Evolutionary conservation across 1,284 basidiomycete species (phyloP).

Genomic region (Schizopora paradoxa): DNA sequence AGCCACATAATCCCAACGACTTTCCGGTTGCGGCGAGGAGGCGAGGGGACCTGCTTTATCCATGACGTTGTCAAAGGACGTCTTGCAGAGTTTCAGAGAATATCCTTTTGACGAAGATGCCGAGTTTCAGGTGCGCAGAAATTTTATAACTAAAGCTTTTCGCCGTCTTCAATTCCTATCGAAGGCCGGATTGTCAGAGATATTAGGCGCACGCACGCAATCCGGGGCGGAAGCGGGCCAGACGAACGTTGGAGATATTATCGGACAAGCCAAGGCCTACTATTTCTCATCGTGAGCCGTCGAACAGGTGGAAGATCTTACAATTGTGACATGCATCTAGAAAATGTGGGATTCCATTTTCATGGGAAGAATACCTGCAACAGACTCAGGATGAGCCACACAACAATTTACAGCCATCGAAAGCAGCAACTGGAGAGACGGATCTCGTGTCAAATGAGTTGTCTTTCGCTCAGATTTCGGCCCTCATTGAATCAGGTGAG

Average conservation of each 20-base stretch:
- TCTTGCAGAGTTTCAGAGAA: slow-evolving; percentile 4
- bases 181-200: slow-evolving; percentile 11
- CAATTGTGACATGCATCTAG: too few species aligned
- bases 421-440: neutral
- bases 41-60: too few species aligned
- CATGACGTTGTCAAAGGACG: too few species aligned
- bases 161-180: neutral
- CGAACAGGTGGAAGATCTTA: too few species aligned
- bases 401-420: neutral
- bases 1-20: too few species aligned
- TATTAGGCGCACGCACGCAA: slow-evolving; percentile 2
- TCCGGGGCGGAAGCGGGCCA: slow-evolving; percentile 1
- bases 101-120: slow-evolving; percentile 16
- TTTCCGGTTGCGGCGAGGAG: too few species aligned
- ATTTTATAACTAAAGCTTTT: neutral
- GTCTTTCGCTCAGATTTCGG: slow-evolving; percentile 61
- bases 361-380: neutral
- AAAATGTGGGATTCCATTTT: too few species aligned
- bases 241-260: slow-evolving; percentile 11
- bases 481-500: slow-evolving; percentile 62
- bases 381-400: neutral
- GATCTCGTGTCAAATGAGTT: slow-evolving; percentile 38
- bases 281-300: slow-evolving; percentile 22
- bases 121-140: slow-evolving; percentile 9
- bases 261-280: slow-evolving; percentile 21